These are phyloP conservation scores for Spizellomyces punctatus DNA, from an alignment of 192 early-diverging fungal species.

Conservation along the genomic window DNA sequence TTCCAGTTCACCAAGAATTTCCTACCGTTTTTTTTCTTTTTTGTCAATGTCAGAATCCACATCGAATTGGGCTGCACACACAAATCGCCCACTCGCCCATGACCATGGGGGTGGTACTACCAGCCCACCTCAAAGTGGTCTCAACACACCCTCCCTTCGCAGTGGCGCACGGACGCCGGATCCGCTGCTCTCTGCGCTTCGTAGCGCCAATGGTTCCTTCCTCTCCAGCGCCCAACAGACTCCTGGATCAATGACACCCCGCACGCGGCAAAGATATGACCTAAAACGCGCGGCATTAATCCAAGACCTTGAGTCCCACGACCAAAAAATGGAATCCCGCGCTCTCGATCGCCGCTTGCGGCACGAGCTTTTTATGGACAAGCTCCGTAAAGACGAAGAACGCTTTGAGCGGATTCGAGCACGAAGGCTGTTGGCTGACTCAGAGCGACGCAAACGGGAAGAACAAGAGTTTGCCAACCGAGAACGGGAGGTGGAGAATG, in stretches of 20 bases:
- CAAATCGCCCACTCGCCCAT: too few relatives aligned
- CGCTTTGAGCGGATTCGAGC: constrained; percentile 22
- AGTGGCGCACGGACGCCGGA: constrained; percentile 4
- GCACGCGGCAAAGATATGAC: constrained; percentile 17
- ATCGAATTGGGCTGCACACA: too few relatives aligned
- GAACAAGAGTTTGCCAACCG: constrained; percentile 3
- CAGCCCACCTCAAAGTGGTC: not conserved
- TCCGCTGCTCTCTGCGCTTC: constrained; percentile 12
- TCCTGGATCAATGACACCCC: constrained; percentile 25
- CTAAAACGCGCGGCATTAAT: constrained; percentile 7
- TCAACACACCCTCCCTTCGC: not conserved
- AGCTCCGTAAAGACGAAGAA: constrained; percentile 17
- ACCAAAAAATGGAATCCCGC: constrained; percentile 15
- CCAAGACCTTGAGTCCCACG: constrained; percentile 18
- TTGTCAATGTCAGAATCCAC: too few relatives aligned
- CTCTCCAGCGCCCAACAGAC: not conserved
- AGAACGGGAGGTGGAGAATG: constrained; percentile 4
- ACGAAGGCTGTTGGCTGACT: not conserved
- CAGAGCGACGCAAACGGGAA: not conserved
- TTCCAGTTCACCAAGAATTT: too few relatives aligned
- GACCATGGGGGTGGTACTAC: too few relatives aligned
- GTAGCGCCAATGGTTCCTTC: not conserved
- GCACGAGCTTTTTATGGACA: constrained; percentile 14
- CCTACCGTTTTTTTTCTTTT: too few relatives aligned
- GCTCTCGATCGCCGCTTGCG: constrained; percentile 15